These are phyloP conservation scores for Barnettozyma vustinii DNA, from an alignment of 805 yeast genomes.

Conservation along the genomic window DNA sequence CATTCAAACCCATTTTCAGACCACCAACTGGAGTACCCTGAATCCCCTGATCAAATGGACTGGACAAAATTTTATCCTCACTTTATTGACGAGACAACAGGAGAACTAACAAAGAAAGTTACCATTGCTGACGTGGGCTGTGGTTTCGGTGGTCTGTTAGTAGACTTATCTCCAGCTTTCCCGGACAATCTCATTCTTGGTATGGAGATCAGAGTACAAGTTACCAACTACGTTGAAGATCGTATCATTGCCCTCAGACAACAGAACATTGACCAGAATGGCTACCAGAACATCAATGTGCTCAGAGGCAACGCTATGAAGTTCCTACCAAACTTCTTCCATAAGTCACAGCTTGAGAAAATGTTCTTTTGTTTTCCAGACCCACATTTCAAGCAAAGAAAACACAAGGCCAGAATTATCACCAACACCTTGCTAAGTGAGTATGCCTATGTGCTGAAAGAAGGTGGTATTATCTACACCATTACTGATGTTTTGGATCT, in stretches of 20 bases:
- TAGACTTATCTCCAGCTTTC: constrained; percentile 71
- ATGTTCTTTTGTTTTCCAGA: constrained; percentile 99
- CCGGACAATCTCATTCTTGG: constrained; percentile 78
- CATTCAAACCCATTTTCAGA: constrained; percentile 97
- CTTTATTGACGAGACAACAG: constrained; percentile 37
- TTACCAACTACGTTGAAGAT: constrained; percentile 94
- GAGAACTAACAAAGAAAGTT: constrained; percentile 46
- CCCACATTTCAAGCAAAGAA: constrained; percentile 96
- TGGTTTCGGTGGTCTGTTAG: constrained; percentile 91
- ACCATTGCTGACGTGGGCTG: constrained; percentile 96
- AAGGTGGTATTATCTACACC: constrained; percentile 86
- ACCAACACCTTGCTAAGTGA: constrained; percentile 86
- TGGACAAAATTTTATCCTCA: constrained; percentile 78
- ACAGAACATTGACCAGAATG: constrained; percentile 29
- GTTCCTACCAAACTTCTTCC: constrained; percentile 89
- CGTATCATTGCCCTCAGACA: constrained; percentile 82
- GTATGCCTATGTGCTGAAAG: constrained; percentile 83
- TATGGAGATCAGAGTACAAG: constrained; percentile 97
- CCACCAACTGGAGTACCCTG: constrained; percentile 86
- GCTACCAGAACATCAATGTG: constrained; percentile 82
- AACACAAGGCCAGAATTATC: constrained; percentile 94
- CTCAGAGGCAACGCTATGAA: constrained; percentile 97
- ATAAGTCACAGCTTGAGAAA: constrained; percentile 74
- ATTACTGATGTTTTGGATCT: constrained; percentile 93
- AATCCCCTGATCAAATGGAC: constrained; percentile 75